Percentiles rank a stretch among this genome's conserved stretches.
phyloP scores from a whole-genome alignment of 192 early-diverging fungal genomes.

The Geosiphon pyriformis region DNA sequence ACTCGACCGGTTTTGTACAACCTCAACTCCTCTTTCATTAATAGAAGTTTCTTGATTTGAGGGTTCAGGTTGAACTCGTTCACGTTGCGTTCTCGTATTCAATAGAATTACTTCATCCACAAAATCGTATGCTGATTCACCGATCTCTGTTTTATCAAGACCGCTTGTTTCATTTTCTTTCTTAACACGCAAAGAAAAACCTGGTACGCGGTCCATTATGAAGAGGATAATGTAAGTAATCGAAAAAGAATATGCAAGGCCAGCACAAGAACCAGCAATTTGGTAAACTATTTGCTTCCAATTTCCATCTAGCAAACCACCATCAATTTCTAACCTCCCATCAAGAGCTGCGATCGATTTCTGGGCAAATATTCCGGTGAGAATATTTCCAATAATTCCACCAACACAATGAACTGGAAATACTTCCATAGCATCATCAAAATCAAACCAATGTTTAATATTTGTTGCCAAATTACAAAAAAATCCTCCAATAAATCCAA shows the following conservation, averaged over 20 bases:
- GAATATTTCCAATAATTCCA: slow-evolving; percentile 65
- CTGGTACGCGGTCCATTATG: slow-evolving; percentile 50
- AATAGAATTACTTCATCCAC: no score
- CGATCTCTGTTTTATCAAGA: no score
- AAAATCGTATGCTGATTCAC: no score
- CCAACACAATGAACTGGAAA: slow-evolving; percentile 67
- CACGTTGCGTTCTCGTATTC: no score
- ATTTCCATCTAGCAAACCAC: slow-evolving; percentile 63
- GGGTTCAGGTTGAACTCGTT: no score
- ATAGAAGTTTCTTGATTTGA: no score
- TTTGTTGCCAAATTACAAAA: slow-evolving; percentile 48
- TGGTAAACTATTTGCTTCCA: slow-evolving; percentile 64
- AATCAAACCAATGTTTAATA: slow-evolving; percentile 44
- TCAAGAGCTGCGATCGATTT: slow-evolving; percentile 56
- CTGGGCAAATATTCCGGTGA: slow-evolving; percentile 74
- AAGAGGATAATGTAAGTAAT: slow-evolving; percentile 52
- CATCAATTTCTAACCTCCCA: slow-evolving; percentile 40
- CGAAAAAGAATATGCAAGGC: slow-evolving; percentile 58
- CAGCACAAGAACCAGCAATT: slow-evolving; percentile 56
- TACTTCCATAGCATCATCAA: slow-evolving; percentile 66
- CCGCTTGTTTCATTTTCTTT: no score
- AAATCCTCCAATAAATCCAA: slow-evolving; percentile 54
- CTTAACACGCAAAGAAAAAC: no score
- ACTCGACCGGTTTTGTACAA: no score
- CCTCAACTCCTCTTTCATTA: no score